These are phyloP conservation scores for Cytospora schulzeri DNA, from an alignment of 2,329 filamentous ascomycete species.

Conservation along the genomic window DNA sequence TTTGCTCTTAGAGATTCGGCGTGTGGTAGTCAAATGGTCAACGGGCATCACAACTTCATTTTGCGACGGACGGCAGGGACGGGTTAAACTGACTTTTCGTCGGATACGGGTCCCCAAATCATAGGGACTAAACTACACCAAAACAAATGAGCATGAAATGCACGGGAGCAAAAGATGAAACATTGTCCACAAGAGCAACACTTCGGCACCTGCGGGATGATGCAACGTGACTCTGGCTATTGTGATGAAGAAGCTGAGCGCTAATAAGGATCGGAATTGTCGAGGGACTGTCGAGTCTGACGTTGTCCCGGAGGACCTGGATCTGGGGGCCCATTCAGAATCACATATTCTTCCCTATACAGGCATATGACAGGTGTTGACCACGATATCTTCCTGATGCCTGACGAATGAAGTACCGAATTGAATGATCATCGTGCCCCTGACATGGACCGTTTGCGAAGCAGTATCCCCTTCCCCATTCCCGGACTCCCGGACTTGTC, in stretches of 20 bases:
- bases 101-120: slow-evolving; percentile 21
- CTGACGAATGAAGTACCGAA: slow-evolving; percentile 11
- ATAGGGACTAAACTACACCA: slow-evolving; percentile 25
- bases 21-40: slow-evolving; percentile 29
- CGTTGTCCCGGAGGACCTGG: background rate
- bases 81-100: slow-evolving; percentile 27
- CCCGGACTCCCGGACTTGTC: background rate
- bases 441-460: background rate
- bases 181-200: slow-evolving; percentile 12
- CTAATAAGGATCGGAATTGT: background rate
- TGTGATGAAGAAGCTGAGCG: slow-evolving; percentile 14
- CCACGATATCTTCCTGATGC: slow-evolving; percentile 1
- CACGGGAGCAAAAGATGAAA: slow-evolving; percentile 17
- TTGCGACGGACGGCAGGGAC: slow-evolving; percentile 27
- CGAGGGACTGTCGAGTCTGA: background rate
- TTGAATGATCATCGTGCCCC: background rate
- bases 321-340: background rate
- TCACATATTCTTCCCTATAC: background rate
- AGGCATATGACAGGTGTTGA: slow-evolving; percentile 4
- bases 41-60: slow-evolving; percentile 26
- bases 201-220: slow-evolving; percentile 8
- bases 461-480: no score
- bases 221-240: slow-evolving; percentile 20
- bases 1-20: slow-evolving; percentile 30
- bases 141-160: slow-evolving; percentile 28